These are phyloP conservation scores for Circinella umbellata DNA, from an alignment of 371 early-diverging fungal species.

Conservation along the genomic window DNA sequence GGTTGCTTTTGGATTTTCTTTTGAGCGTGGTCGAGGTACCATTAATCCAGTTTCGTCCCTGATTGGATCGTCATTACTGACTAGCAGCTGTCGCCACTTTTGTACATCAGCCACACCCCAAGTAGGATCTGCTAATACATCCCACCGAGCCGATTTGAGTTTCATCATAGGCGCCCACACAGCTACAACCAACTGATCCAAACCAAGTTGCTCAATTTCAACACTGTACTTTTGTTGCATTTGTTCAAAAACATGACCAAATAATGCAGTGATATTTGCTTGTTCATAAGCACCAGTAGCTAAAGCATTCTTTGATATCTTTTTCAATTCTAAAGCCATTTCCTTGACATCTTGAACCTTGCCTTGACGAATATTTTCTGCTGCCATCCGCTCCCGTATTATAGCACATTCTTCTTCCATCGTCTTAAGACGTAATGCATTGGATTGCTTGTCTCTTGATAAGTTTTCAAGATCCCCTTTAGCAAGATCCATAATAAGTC, in stretches of 20 bases:
- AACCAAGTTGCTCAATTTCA: conserved; percentile 56
- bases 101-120: conserved; percentile 57
- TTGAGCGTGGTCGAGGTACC: conserved; percentile 11
- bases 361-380: conserved; percentile 28
- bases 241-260: conserved; percentile 58
- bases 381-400: conserved; percentile 42
- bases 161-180: conserved; percentile 67
- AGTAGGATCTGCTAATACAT: conserved; percentile 68
- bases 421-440: conserved; percentile 42
- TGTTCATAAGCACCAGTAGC: conserved; percentile 46
- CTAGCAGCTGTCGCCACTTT: conserved; percentile 58
- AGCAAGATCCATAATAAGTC: conserved; percentile 73
- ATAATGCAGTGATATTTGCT: conserved; percentile 53
- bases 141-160: conserved; percentile 61
- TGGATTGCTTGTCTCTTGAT: conserved; percentile 59
- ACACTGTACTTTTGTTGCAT: conserved; percentile 52
- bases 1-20: conserved; percentile 55
- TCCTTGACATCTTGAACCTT: conserved; percentile 47
- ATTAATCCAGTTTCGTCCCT: conserved; percentile 13
- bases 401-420: conserved; percentile 43
- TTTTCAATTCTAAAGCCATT: conserved; percentile 55
- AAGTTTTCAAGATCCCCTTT: conserved; percentile 72
- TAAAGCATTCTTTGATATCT: conserved; percentile 46
- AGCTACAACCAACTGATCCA: conserved; percentile 75
- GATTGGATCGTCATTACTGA: conserved; percentile 31